Conservation (phyloP, 768 basidiomycete species). For the Auricularia sp. region DNA sequence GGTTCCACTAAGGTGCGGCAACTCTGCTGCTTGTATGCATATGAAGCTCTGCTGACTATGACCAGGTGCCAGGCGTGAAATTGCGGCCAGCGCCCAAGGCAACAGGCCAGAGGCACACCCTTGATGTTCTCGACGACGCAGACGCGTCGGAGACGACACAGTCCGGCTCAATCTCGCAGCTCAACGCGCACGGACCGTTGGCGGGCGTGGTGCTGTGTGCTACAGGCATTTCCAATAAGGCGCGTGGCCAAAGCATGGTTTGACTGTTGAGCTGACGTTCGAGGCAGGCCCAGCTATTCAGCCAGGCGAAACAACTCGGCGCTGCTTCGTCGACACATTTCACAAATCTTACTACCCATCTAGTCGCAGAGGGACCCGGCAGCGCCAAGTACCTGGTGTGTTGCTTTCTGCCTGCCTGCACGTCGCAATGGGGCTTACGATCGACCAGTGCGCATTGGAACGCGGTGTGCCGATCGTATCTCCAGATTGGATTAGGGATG, state of each 20-base stretch:
- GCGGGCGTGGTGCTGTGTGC: conserved; percentile 57
- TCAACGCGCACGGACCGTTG: conserved; percentile 38
- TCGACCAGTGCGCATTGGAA: conserved; percentile 65
- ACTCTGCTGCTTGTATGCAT: neutral
- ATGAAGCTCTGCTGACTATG: neutral
- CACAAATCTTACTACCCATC: conserved; percentile 80
- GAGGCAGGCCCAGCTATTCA: conserved; percentile 58
- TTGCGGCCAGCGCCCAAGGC: conserved; percentile 51
- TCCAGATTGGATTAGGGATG: conserved; percentile 67
- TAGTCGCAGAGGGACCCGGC: conserved; percentile 72
- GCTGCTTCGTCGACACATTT: conserved; percentile 60
- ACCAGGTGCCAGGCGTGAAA: conserved; percentile 73
- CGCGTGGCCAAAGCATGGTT: conserved; percentile 20
- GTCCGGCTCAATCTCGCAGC: conserved; percentile 5
- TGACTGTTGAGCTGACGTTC: neutral
- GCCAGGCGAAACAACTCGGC: conserved; percentile 72
- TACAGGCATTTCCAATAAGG: conserved; percentile 75
- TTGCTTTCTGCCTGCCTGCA: conserved; percentile 4
- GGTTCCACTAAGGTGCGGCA: conserved; percentile 6
- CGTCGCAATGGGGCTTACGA: neutral
- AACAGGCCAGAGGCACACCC: conserved; percentile 15
- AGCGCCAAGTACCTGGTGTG: conserved; percentile 75
- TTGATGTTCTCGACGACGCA: neutral
- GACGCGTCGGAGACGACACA: conserved; percentile 25
- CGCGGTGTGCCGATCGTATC: conserved; percentile 69